Evolutionary conservation across 1,139 yeast species (phyloP), one percentile per base, ranked within the genome.

Genomic region (Trichomonascaceae sp.): DNA sequence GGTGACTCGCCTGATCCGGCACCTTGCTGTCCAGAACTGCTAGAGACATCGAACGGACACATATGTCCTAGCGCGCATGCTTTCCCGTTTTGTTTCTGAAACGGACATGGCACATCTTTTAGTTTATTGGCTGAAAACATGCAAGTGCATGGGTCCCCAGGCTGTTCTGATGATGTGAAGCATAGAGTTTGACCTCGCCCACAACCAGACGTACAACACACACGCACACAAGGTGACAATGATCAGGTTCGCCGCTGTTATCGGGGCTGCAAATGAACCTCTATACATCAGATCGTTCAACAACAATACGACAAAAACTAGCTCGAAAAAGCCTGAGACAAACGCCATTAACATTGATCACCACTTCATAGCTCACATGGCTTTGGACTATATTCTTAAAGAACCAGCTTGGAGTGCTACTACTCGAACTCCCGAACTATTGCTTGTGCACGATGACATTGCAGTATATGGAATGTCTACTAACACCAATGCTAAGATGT

Each of bases 301-400:
- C 27, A 26, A 38, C 6, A 40, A 39, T 4, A 25, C 33, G 16
- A 17, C 35, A 3, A 43, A 39, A n/a, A 41, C 34, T 25, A 30
- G 34, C 9, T n/a, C n/a, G n/a, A n/a, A n/a, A n/a, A n/a, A n/a
- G 13, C 17, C 27, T 5, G 26, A 18, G 9, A 13, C 31, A 14
- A 13, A 25, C 8, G 39, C 43, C 4, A 38, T 36, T n/a, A 44
- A 43, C 15, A 39, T 45, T 15, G 47, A 56, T 30, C 56, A 52
- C 43, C 60, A 60, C 35, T 59, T 60, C 36, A 48, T 61, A 8
- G 60, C 65, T 4, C 64, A 61, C 40, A 60, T 61, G 62, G 56
- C 66, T 4, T 49, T 61, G 25, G 66, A 61, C 45, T 62, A 60
- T 34, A 49, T 59, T 6, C 45, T 48, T 23, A 44, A 51, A 1